Base-by-base conservation (phyloP, 805 yeast species). In the Candida glaebosa region DNA sequence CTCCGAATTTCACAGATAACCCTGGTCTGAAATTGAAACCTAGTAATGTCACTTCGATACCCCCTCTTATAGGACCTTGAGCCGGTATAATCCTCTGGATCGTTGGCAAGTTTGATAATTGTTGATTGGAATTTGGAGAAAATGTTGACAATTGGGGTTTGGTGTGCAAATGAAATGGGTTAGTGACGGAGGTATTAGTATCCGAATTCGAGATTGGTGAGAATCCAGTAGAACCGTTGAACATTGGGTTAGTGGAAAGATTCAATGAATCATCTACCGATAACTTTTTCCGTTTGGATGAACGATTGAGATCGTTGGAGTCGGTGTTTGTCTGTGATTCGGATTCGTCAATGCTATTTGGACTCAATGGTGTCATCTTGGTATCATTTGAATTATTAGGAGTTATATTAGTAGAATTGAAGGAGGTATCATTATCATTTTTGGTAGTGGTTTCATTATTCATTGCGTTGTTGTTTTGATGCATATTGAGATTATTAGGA, bases 41-140 rank as follows among this genome's bases (percentile, higher is more conserved):
- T 34, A 93, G 69, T 38, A 93, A 67, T 0, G 99, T 93, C 5
- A 93, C 87, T 60, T 93, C 99, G 33, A 90, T 83, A 14, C 99
- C 99, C 50, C 99, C 99, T 48, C 96, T 76, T 9, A 89, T 77
- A 7, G 97, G 96, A 2, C 99, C 99, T 60, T 87, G 93, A 0
- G 95, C 84, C 1, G 99, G 99, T 43, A 93, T 90, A 8, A 93
- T 84, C 44, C 96, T 75, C 59, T 88, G 91, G 40, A 91, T 82
- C 0, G 75, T 58, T 1, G 95, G 95, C 22, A 55, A 33, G 28
- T 46, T 47, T 39, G 42, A 25, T 24, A 35, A 18, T 22, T 38
- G 42, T n/a, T 31, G 43, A 10, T 32, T 32, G 8, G 20, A 16
- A 24, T 8, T 24, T 2, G 43, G 37, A 3, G 40, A 37, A 10